phyloP scores from a whole-genome alignment of 306 rosid species.

The Nissolia schottii region DNA sequence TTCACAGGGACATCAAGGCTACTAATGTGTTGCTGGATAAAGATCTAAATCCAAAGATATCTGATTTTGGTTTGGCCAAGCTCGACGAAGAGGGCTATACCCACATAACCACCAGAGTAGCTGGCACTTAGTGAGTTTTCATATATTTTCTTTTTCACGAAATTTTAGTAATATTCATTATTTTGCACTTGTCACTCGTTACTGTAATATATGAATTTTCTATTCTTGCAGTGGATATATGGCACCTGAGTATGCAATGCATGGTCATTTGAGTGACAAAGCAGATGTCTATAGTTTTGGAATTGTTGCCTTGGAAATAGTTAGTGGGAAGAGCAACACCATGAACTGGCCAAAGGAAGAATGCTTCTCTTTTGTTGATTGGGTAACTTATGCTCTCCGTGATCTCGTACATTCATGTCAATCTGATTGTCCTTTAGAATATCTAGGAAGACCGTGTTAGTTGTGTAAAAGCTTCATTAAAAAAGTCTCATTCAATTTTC shows the following conservation, averaged over 20 bases:
- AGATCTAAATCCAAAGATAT: slow-evolving; percentile 63
- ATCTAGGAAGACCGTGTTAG: not conserved
- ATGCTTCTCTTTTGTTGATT: slow-evolving; percentile 49
- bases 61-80: slow-evolving; percentile 74
- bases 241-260: slow-evolving; percentile 68
- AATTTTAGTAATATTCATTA: not conserved
- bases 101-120: slow-evolving; percentile 65
- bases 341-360: slow-evolving; percentile 39
- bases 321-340: slow-evolving; percentile 59
- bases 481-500: not conserved
- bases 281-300: slow-evolving; percentile 88
- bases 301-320: slow-evolving; percentile 62
- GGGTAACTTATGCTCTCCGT: slow-evolving; percentile 27
- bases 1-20: slow-evolving; percentile 81
- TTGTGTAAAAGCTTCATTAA: not conserved
- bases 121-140: slow-evolving; percentile 61
- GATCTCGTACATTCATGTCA: not conserved
- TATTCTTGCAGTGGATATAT: slow-evolving; percentile 44
- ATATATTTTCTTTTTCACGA: not conserved
- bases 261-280: slow-evolving; percentile 67
- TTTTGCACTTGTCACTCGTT: not conserved
- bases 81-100: slow-evolving; percentile 65
- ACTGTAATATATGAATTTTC: not conserved
- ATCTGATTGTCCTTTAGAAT: not conserved
- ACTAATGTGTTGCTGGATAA: slow-evolving; percentile 72